Evolutionary conservation across 805 yeast species (phyloP).

Genomic region (Wickerhamomyces tratensis): DNA sequence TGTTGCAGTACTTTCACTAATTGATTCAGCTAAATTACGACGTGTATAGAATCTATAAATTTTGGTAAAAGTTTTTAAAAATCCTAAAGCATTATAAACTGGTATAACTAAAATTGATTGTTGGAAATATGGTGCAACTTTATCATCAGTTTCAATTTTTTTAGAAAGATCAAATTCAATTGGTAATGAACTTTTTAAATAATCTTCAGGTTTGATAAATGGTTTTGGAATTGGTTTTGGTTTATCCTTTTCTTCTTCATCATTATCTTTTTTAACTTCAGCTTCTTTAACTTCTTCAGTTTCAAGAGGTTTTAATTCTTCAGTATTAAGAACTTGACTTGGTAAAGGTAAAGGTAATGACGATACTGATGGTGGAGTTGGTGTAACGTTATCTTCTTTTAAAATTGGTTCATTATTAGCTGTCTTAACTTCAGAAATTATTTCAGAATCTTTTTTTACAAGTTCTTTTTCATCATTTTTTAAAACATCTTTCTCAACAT

Average conservation of each 20-base stretch:
- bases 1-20: slow-evolving; percentile 44
- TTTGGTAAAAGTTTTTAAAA: slow-evolving; percentile 64
- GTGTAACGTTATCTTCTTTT: background rate
- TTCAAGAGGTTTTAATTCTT: background rate
- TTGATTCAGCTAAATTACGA: slow-evolving; percentile 60
- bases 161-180: slow-evolving; percentile 41
- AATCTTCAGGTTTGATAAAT: slow-evolving; percentile 52
- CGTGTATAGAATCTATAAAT: slow-evolving; percentile 70
- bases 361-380: background rate
- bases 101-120: slow-evolving; percentile 75
- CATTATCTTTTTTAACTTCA: slow-evolving; percentile 12
- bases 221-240: slow-evolving; percentile 48
- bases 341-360: no score
- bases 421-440: background rate
- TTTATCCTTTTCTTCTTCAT: slow-evolving; percentile 17
- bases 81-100: slow-evolving; percentile 73
- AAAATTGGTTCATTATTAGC: slow-evolving; percentile 5
- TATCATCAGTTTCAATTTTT: slow-evolving; percentile 17
- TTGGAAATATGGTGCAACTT: slow-evolving; percentile 51
- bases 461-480: no score
- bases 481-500: slow-evolving; percentile 4
- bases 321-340: no score
- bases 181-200: slow-evolving; percentile 44
- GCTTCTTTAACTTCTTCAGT: background rate
- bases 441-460: no score